Base-by-base conservation (phyloP, 2,329 filamentous ascomycete species). In the Talaromyces pinophilus region DNA sequence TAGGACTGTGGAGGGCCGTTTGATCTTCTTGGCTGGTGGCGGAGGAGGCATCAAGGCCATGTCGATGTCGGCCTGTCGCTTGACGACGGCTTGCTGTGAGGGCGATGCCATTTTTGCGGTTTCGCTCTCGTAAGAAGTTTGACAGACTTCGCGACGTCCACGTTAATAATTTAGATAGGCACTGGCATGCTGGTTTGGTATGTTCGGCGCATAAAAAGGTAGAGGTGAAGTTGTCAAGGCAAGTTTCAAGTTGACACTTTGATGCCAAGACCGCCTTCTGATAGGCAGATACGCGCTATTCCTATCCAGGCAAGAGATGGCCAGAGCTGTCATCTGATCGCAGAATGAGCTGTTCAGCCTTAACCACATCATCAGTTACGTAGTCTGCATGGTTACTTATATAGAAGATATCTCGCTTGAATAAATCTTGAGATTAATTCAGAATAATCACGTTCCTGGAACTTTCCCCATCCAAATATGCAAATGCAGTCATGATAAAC, bases 31-130 rank as follows among this genome's bases (percentile, higher is more conserved):
- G 50, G 89, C 83, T 0, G 88, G 85, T 3, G 93, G 92, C 5
- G 94, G 93, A 11, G 93, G 93, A 17, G 92, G 90, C 93, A 97
- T 98, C 63, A 96, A 82, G 64, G 91, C 88, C 48, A 70, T 72
- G 52, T 79, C 76, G 44, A 60, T 7, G 60, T 79, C 76, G 38
- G 73, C 71, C 57, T 68, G 67, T 35, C 78, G 77, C 70, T 78
- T 80, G 44, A 70, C 70, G 44, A 71, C 70, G 57, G 81, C 68
- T 46, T 75, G 72, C 67, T 78, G 74, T 22, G 72, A 62, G 6
- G 62, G 38, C 22, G 74, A 72, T 35, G 74, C 68, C 75, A 77
- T 77, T 63, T 66, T 72, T 42, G 50, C 17, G 35, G 10, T 33
- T 50, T 44, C 6, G 52, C 19, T 57, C 10, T 40, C 7, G 33